Evolutionary conservation across 2,329 filamentous ascomycete species (phyloP).

Genomic region (Fusarium compactum): DNA sequence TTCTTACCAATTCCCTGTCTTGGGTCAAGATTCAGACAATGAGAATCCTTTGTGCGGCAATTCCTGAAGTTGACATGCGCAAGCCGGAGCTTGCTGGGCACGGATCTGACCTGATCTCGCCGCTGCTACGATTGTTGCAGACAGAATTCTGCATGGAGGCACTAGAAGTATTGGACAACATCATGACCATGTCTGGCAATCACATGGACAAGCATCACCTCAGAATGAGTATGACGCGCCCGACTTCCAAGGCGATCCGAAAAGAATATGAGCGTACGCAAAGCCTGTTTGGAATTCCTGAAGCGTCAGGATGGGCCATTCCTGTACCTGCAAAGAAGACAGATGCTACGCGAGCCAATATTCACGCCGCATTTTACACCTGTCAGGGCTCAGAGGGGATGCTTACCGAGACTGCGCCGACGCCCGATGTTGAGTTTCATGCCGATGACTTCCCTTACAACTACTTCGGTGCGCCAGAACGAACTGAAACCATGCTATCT

Average conservation of each 20-base stretch:
- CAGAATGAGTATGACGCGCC: slow-evolving; percentile 97
- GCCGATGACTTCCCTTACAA: slow-evolving; percentile 87
- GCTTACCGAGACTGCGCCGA: slow-evolving; percentile 71
- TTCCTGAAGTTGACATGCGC: slow-evolving; percentile 93
- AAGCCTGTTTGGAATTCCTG: slow-evolving; percentile 95
- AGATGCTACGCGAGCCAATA: slow-evolving; percentile 86
- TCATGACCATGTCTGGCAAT: slow-evolving; percentile 92
- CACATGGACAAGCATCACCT: slow-evolving; percentile 95
- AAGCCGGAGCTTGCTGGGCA: slow-evolving; percentile 90
- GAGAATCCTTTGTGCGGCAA: slow-evolving; percentile 85
- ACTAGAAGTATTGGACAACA: slow-evolving; percentile 89
- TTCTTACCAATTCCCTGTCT: slow-evolving; percentile 86
- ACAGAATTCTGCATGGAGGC: slow-evolving; percentile 95
- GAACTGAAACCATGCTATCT: slow-evolving; percentile 92
- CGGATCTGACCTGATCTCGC: slow-evolving; percentile 94
- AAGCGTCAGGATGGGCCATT: slow-evolving; percentile 95
- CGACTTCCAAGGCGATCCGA: slow-evolving; percentile 84
- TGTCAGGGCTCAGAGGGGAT: slow-evolving; percentile 77
- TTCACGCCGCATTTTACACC: slow-evolving; percentile 96
- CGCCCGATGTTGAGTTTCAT: slow-evolving; percentile 92
- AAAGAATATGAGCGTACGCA: slow-evolving; percentile 97
- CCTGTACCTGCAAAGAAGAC: slow-evolving; percentile 93
- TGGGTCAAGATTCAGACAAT: slow-evolving; percentile 96
- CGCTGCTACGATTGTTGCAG: slow-evolving; percentile 86
- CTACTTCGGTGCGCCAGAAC: slow-evolving; percentile 78